Percentiles rank a stretch among this genome's conserved stretches.
Conservation (phyloP, 495 filamentous ascomycete genomes). For the Xanthoparmelia taractica region DNA sequence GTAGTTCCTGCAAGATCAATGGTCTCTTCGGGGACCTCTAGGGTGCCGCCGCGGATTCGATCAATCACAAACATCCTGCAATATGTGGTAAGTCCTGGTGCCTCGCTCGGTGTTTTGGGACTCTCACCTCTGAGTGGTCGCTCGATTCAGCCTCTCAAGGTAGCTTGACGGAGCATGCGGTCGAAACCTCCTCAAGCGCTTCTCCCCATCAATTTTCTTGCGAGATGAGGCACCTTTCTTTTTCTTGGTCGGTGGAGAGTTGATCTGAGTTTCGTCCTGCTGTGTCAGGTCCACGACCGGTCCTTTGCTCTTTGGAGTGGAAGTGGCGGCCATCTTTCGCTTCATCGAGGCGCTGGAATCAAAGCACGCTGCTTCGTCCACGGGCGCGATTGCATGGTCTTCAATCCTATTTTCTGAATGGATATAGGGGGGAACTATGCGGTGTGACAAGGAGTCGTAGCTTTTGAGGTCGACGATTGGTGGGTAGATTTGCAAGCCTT, state of each 20-base stretch:
- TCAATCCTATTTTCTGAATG: not conserved
- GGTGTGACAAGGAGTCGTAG: not conserved
- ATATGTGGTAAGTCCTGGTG: conserved; percentile 1
- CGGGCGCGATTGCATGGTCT: not conserved
- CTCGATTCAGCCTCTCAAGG: conserved; percentile 37
- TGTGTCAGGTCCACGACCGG: conserved; percentile 25
- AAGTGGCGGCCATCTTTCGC: conserved; percentile 14
- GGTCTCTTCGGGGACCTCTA: conserved; percentile 40
- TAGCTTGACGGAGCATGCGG: conserved; percentile 35
- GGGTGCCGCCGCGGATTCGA: conserved; percentile 38
- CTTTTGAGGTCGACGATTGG: not conserved
- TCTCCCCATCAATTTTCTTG: conserved; percentile 31
- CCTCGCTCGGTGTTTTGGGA: not conserved
- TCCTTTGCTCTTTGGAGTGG: conserved; percentile 10
- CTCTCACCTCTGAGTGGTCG: conserved; percentile 38
- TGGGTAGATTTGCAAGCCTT: no score
- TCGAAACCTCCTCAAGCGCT: conserved; percentile 36
- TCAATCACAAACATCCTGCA: conserved; percentile 52
- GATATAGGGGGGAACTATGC: no score
- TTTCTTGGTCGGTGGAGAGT: conserved; percentile 19
- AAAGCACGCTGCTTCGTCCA: not conserved
- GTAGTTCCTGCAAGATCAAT: conserved; percentile 67
- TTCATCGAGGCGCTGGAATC: not conserved
- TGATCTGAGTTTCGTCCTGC: conserved; percentile 13
- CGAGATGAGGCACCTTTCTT: conserved; percentile 22